Percentiles rank a stretch among this genome's conserved stretches.
Evolutionary conservation across 2,329 filamentous ascomycete species (phyloP).

Genomic region (Ascochyta koolunga): DNA sequence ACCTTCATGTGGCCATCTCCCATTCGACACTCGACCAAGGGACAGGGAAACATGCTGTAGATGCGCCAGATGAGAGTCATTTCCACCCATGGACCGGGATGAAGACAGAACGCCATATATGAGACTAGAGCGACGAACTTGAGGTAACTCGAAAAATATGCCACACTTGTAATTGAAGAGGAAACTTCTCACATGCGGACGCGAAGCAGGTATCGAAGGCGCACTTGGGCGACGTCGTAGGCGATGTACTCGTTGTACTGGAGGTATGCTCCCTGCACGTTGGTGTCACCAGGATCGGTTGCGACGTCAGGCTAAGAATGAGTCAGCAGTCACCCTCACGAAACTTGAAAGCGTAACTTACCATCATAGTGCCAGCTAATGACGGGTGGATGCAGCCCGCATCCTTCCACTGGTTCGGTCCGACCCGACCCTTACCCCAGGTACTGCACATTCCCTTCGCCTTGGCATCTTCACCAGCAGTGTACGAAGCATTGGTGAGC

Average conservation of each 20-base stretch:
- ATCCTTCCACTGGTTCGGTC: slow-evolving; percentile 77
- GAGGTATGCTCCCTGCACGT: slow-evolving; percentile 56
- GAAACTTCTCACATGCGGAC: slow-evolving; percentile 48
- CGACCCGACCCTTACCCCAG: slow-evolving; percentile 69
- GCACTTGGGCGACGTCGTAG: slow-evolving; percentile 73
- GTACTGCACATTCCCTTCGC: slow-evolving; percentile 68
- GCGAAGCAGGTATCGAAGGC: slow-evolving; percentile 71
- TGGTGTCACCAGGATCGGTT: slow-evolving; percentile 56
- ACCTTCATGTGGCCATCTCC: neutral
- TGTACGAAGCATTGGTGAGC: slow-evolving; percentile 63
- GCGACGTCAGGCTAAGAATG: slow-evolving; percentile 32
- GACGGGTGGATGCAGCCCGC: slow-evolving; percentile 68
- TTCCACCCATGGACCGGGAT: neutral
- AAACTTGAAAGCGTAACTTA: slow-evolving; percentile 45
- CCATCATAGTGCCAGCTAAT: slow-evolving; percentile 73
- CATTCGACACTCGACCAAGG: neutral
- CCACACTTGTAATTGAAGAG: neutral
- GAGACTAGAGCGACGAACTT: neutral
- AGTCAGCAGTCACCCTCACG: slow-evolving; percentile 11
- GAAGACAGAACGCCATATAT: neutral
- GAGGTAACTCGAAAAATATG: neutral
- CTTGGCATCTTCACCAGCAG: slow-evolving; percentile 69
- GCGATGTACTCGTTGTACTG: slow-evolving; percentile 77
- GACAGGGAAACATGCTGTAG: neutral
- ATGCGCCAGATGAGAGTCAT: neutral